These are phyloP conservation scores for Aspergillus ostianus DNA, from an alignment of 495 filamentous ascomycete species.

Conservation along the genomic window DNA sequence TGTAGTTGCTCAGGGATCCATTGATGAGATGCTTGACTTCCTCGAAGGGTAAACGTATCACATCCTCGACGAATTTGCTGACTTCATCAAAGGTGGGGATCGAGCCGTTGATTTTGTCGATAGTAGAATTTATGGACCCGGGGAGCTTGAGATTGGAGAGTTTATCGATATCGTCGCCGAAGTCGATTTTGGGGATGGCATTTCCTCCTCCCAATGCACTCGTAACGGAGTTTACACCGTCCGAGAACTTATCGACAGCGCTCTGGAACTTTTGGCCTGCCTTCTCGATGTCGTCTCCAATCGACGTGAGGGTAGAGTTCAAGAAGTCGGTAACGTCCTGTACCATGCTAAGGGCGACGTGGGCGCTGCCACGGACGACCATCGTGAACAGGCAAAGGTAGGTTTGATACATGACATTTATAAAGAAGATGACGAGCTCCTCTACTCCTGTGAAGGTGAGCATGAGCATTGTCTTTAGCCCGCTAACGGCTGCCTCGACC, in stretches of 20 bases:
- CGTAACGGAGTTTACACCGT: slow-evolving; percentile 38
- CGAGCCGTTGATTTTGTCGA: slow-evolving; percentile 67
- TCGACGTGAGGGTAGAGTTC: slow-evolving; percentile 65
- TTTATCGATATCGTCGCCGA: slow-evolving; percentile 56
- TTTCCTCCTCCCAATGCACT: slow-evolving; percentile 29
- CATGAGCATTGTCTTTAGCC: slow-evolving; percentile 69
- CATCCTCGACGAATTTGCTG: slow-evolving; percentile 68
- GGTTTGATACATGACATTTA: slow-evolving; percentile 84
- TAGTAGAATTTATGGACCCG: slow-evolving; percentile 56
- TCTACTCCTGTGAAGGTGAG: slow-evolving; percentile 81
- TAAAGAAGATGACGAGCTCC: slow-evolving; percentile 82
- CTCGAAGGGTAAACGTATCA: slow-evolving; percentile 77
- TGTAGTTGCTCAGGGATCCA: slow-evolving; percentile 62
- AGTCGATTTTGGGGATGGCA: slow-evolving; percentile 53
- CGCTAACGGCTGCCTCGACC: slow-evolving; percentile 74
- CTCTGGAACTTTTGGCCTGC: slow-evolving; percentile 56
- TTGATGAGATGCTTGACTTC: slow-evolving; percentile 69
- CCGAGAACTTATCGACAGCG: slow-evolving; percentile 58
- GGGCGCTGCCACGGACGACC: slow-evolving; percentile 72
- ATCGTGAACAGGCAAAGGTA: slow-evolving; percentile 85
- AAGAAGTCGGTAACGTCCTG: slow-evolving; percentile 69
- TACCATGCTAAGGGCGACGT: slow-evolving; percentile 64
- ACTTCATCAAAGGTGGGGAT: slow-evolving; percentile 83
- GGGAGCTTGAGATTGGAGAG: slow-evolving; percentile 72
- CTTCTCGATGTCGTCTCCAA: slow-evolving; percentile 60